Base-by-base conservation (phyloP, 495 filamentous ascomycete genomes). In the Penicillium ucsense region DNA sequence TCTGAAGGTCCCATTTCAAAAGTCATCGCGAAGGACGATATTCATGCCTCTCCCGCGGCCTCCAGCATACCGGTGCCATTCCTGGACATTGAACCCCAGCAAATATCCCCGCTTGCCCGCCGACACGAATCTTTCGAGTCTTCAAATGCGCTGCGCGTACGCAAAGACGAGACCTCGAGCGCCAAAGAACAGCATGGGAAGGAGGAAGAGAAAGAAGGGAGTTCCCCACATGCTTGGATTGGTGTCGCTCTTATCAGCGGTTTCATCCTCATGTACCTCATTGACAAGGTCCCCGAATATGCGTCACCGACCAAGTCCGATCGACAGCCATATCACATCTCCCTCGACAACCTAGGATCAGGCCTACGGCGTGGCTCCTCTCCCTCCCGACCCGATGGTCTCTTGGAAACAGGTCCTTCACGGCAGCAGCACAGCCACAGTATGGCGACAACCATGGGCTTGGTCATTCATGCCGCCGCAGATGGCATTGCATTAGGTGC, bases 391-490 rank as follows among this genome's bases (percentile, higher is more conserved):
- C 65, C 71, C 31, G 70, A 64, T 9, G 68, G 59, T n/a, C 55
- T 61, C 44, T 45, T 72, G 28, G 64, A 72, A 31, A 53, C 59
- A 3, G 62, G 56, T 12, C 62, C 53, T 37, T 55, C 57, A 2
- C 62, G 53, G 35, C 57, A 57, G 11, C 52, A 56, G 27, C 67
- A 61, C 43, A 52, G 63, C 38, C 64, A 72, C 60, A 68, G 70
- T 49, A 64, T 79, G 43, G 77, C 94, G 12, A 97, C 90, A 0
- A 98, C 92, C 9, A 83, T 84, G 0, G 92, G 92, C 1, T 72
- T 98, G 30, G 86, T 96, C n/a, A 97, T 98, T 49, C 92, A 98
- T 55, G 88, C 94, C 2, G 84, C 85, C 6, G 92, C 92, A n/a
- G 92, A 98, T 52, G 92, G 92, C 3, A 95, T 98, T 41, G 92